Percentiles rank a stretch among this genome's conserved stretches.
Conservation (phyloP, 2,329 filamentous ascomycete genomes). For the Trichoderma sp. region DNA sequence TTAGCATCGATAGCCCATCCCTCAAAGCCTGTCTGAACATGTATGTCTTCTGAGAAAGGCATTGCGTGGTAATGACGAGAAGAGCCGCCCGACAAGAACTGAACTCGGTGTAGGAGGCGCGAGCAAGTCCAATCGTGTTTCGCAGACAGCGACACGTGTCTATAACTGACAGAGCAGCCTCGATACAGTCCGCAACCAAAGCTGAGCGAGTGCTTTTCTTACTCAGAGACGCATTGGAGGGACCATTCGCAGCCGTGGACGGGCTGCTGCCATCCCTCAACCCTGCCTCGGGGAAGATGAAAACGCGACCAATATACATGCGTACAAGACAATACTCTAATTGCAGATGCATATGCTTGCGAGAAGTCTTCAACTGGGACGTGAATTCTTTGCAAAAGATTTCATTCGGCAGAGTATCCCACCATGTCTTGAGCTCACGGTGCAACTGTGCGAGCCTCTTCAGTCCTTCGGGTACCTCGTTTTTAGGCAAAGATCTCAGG, state of each 20-base stretch:
- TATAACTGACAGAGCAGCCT: slow-evolving; percentile 49
- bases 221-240: slow-evolving; percentile 28
- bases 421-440: slow-evolving; percentile 35
- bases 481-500: slow-evolving; percentile 1
- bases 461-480: slow-evolving; percentile 7
- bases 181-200: slow-evolving; percentile 51
- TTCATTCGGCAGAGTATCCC: slow-evolving; percentile 35
- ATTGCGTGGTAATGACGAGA: slow-evolving; percentile 44
- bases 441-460: slow-evolving; percentile 7
- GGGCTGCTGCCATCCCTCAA: slow-evolving; percentile 31
- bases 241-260: slow-evolving; percentile 28
- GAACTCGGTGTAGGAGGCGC: slow-evolving; percentile 55
- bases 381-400: slow-evolving; percentile 38
- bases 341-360: slow-evolving; percentile 49
- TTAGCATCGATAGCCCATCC: slow-evolving; percentile 49
- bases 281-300: slow-evolving; percentile 42
- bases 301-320: slow-evolving; percentile 53
- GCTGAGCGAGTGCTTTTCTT: slow-evolving; percentile 34
- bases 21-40: slow-evolving; percentile 43
- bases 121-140: slow-evolving; percentile 50
- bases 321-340: slow-evolving; percentile 52
- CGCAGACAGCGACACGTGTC: slow-evolving; percentile 49
- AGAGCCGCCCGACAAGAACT: slow-evolving; percentile 53
- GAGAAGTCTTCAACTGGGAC: slow-evolving; percentile 40
- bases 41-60: slow-evolving; percentile 37